Conservation (phyloP, 495 filamentous ascomycete genomes). For the Sordaria brevicollis region DNA sequence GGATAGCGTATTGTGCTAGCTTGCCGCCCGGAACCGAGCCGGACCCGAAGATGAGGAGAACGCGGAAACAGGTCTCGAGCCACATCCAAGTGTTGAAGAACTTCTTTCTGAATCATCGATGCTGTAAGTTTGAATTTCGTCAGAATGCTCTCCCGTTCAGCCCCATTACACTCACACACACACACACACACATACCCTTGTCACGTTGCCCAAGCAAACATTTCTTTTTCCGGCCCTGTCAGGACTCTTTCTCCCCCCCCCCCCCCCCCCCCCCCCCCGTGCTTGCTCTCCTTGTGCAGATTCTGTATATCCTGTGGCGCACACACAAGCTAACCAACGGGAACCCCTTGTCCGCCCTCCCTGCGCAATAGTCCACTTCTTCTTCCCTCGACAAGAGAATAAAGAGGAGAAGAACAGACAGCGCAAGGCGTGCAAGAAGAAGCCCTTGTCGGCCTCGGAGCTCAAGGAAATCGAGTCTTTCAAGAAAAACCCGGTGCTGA, state of each 20-base stretch:
- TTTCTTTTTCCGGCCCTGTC: not conserved
- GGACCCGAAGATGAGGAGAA: conserved; percentile 31
- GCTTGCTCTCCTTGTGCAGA: not conserved
- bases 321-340: conserved; percentile 1
- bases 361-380: conserved; percentile 34
- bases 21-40: conserved; percentile 23
- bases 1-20: conserved; percentile 36
- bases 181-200: not conserved
- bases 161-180: not conserved
- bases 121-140: conserved; percentile 15
- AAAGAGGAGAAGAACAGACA: conserved; percentile 11
- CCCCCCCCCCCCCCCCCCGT: conserved; percentile 5
- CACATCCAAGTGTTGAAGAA: conserved; percentile 95
- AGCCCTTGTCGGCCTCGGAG: not conserved
- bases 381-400: conserved; percentile 26
- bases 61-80: conserved; percentile 86
- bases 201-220: not conserved
- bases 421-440: not conserved
- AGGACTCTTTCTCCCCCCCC: not conserved
- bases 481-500: conserved; percentile 42
- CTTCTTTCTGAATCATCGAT: conserved; percentile 41
- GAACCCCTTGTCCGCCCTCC: conserved; percentile 6
- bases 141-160: not conserved
- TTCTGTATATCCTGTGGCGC: not conserved
- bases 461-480: conserved; percentile 34